Percentiles rank a stretch among this genome's conserved stretches.
Evolutionary conservation across 2,329 filamentous ascomycete species (phyloP).

Genomic region (Aspergillus tamarii): DNA sequence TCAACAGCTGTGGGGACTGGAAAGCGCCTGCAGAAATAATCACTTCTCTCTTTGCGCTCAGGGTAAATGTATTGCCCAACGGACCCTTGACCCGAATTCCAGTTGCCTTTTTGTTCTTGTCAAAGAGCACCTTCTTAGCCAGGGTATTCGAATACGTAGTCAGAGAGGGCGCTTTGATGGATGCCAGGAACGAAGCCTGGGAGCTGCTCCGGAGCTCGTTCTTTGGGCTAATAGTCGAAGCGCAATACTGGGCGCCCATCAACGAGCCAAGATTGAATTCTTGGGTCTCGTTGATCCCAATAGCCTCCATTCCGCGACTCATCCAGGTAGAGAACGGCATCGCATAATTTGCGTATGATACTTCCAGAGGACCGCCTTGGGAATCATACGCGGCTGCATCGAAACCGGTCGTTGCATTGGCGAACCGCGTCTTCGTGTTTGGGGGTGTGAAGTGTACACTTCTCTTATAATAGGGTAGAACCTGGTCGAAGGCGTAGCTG

Average conservation of each 20-base stretch:
- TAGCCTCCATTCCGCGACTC: conserved; percentile 35
- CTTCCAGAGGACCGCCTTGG: conserved; percentile 40
- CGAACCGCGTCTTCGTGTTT: conserved; percentile 10
- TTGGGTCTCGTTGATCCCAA: conserved; percentile 39
- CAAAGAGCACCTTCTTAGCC: conserved; percentile 52
- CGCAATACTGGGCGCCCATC: conserved; percentile 37
- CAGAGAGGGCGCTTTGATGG: conserved; percentile 27
- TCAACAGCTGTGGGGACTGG: conserved; percentile 55
- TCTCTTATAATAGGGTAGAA: conserved; percentile 32
- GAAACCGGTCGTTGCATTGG: conserved; percentile 27
- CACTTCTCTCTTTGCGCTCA: conserved; percentile 52
- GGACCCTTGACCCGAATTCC: conserved; percentile 48
- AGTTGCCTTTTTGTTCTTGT: conserved; percentile 46
- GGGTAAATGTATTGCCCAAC: conserved; percentile 42
- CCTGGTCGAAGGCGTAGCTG: conserved; percentile 30
- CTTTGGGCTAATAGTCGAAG: conserved; percentile 52
- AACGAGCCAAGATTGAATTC: conserved; percentile 47
- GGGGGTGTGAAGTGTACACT: conserved; percentile 33
- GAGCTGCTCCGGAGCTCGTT: conserved; percentile 53
- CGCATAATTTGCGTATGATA: conserved; percentile 42
- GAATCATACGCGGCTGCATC: conserved; percentile 23
- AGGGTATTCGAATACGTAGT: conserved; percentile 45
- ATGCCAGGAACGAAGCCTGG: conserved; percentile 39
- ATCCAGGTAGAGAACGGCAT: conserved; percentile 39
- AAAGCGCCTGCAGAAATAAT: conserved; percentile 53